phyloP scores from a whole-genome alignment of 208 protist genomes.

The Trypanosoma congolense region DNA sequence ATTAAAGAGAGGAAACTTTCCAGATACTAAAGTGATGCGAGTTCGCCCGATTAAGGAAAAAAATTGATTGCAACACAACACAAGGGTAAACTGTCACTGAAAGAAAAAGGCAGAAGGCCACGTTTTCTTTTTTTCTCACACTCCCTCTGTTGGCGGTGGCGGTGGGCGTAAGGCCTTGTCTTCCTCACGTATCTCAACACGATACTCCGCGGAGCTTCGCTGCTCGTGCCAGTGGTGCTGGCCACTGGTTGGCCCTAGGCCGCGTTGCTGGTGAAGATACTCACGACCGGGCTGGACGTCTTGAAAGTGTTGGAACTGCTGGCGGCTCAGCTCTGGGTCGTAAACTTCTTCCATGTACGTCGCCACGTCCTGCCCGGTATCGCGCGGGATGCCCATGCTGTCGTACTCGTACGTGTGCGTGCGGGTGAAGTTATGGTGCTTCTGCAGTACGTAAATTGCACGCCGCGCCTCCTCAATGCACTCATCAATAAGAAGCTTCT shows the following conservation, averaged over 20 bases:
- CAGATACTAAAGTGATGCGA: too few relatives aligned
- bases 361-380: conserved; percentile 88
- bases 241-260: conserved; percentile 58
- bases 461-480: conserved; percentile 82
- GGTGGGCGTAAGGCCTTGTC: conserved; percentile 75
- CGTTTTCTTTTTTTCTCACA: neutral
- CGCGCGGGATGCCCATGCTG: conserved; percentile 75
- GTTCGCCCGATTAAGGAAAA: too few relatives aligned
- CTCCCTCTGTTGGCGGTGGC: conserved; percentile 40
- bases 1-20: too few relatives aligned
- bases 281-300: conserved; percentile 78
- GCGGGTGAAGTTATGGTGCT: conserved; percentile 78
- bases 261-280: conserved; percentile 58
- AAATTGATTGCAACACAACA: too few relatives aligned
- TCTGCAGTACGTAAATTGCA: conserved; percentile 75
- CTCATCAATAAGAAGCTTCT: conserved; percentile 87
- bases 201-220: conserved; percentile 43
- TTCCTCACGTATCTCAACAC: conserved; percentile 74
- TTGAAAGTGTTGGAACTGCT: conserved; percentile 83
- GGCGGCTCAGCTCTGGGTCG: conserved; percentile 75
- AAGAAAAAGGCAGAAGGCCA: too few relatives aligned
- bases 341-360: conserved; percentile 91
- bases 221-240: conserved; percentile 69
- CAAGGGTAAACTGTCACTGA: too few relatives aligned
- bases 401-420: conserved; percentile 82